phyloP scores from a whole-genome alignment of 192 early-diverging fungal genomes.

The Backusella westeae region DNA sequence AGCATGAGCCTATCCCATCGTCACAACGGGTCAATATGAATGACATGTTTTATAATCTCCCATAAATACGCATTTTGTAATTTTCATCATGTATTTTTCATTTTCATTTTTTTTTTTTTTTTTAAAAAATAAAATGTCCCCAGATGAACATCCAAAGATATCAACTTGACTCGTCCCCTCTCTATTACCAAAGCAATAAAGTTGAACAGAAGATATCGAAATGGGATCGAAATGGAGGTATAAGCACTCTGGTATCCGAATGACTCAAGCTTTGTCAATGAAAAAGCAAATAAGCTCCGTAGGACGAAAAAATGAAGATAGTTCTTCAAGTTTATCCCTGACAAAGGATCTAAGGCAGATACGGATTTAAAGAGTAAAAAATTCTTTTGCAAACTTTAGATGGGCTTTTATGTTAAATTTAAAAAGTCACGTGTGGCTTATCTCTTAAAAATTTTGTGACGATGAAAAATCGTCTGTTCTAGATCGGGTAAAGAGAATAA shows the following conservation, averaged over 20 bases:
- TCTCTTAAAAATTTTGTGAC: not conserved
- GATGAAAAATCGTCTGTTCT: not conserved
- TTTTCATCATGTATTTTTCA: not conserved
- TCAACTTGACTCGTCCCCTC: not conserved
- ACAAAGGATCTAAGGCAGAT: constrained; percentile 30
- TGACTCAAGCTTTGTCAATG: constrained; percentile 27
- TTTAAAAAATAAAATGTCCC: constrained; percentile 14
- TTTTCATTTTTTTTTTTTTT: constrained; percentile 5
- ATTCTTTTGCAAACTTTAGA: not conserved
- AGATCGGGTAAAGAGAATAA: too few relatives aligned
- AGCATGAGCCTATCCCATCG: not conserved
- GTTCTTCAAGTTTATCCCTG: not conserved
- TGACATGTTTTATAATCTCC: constrained; percentile 12
- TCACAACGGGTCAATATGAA: not conserved
- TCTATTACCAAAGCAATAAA: not conserved
- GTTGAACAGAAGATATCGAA: not conserved
- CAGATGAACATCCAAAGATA: constrained; percentile 14
- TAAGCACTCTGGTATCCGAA: constrained; percentile 23
- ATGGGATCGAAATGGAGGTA: constrained; percentile 21
- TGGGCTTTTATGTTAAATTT: not conserved
- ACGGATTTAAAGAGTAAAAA: constrained; percentile 4
- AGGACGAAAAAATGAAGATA: not conserved
- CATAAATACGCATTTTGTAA: not conserved
- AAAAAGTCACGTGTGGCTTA: not conserved
- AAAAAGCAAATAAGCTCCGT: constrained; percentile 6